Base-by-base conservation (phyloP, 2,329 filamentous ascomycete species). In the Pseudohalonectria lignicola region DNA sequence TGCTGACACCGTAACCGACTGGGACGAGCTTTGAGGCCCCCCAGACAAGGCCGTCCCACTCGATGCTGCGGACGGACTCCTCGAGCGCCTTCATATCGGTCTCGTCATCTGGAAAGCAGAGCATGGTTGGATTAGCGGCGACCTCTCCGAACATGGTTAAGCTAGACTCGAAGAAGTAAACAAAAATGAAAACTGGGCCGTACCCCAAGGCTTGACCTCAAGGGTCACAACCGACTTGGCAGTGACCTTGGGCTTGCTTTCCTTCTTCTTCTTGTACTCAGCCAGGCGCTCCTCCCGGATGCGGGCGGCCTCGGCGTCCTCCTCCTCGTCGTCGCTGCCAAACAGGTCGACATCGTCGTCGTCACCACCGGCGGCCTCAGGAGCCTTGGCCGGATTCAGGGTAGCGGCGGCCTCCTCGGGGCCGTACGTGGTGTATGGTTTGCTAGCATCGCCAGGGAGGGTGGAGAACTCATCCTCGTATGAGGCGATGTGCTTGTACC, bases 151-250 rank as follows among this genome's bases (percentile, higher is more conserved):
- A n/a, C n/a, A n/a, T n/a, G n/a, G n/a, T n/a, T n/a, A n/a, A n/a
- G n/a, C n/a, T n/a, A n/a, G n/a, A n/a, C n/a, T n/a, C n/a, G n/a
- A n/a, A n/a, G n/a, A n/a, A n/a, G n/a, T n/a, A 15, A 42, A 25
- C 8, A 21, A 19, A 26, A 26, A n/a, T n/a, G n/a, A n/a, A n/a
- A n/a, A n/a, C n/a, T n/a, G n/a, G n/a, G 44, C 72, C 84, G 52
- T 83, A 94, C 90, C 92, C 90, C 92, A 96, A 57, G 92, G 92
- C 79, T 98, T 98, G 51, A 98, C 84, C 56, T 96, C 90, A 51
- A 98, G 55, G 49, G 87, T 96, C 56, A 96, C 87, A 46, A 96
- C 72, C 43, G 90, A 96, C 79, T 98, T 98, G 62, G 92, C 92
- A 46, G 81, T 80, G 51, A 79, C 74, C 86, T 96, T 95, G 49